Evolutionary conservation across 1,139 yeast species (phyloP).

Genomic region (Taiozyma sp.): DNA sequence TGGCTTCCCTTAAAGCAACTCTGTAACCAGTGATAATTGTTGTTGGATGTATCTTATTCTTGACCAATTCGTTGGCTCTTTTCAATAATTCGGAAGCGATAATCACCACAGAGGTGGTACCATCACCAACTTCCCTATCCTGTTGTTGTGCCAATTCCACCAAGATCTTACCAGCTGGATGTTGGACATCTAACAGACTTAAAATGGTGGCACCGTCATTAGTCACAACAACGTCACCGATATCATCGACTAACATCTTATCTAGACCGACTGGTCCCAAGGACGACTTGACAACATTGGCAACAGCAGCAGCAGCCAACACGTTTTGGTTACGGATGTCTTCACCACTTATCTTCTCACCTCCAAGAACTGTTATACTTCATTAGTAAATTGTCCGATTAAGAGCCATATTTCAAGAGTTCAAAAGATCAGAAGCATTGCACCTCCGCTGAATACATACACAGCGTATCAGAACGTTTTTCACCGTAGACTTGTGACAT

Average conservation of each 20-base stretch:
- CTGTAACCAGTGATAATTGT: slow-evolving; percentile 96
- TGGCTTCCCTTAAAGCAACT: slow-evolving; percentile 89
- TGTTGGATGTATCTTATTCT: slow-evolving; percentile 93
- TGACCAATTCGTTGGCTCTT: slow-evolving; percentile 92
- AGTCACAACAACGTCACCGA: slow-evolving; percentile 98
- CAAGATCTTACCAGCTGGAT: slow-evolving; percentile 96
- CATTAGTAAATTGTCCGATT: slow-evolving; percentile 8
- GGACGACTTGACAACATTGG: slow-evolving; percentile 95
- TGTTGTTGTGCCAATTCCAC: slow-evolving; percentile 99
- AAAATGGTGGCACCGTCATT: slow-evolving; percentile 98
- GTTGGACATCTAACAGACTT: slow-evolving; percentile 89
- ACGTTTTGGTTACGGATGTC: slow-evolving; percentile 96
- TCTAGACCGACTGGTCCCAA: slow-evolving; percentile 98
- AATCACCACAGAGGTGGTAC: slow-evolving; percentile 94
- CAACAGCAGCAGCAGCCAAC: slow-evolving; percentile 92
- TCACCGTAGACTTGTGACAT: slow-evolving; percentile 58
- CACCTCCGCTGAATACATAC: slow-evolving; percentile 27
- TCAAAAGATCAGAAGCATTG: not conserved
- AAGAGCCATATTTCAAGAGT: not conserved
- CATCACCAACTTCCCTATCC: slow-evolving; percentile 98
- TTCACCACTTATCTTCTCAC: slow-evolving; percentile 93
- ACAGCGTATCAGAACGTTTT: slow-evolving; percentile 86
- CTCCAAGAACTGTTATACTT: slow-evolving; percentile 61
- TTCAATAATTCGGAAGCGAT: slow-evolving; percentile 90
- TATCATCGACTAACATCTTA: slow-evolving; percentile 98